phyloP scores from a whole-genome alignment of 768 basidiomycete genomes.

The Suillus brevipes region DNA sequence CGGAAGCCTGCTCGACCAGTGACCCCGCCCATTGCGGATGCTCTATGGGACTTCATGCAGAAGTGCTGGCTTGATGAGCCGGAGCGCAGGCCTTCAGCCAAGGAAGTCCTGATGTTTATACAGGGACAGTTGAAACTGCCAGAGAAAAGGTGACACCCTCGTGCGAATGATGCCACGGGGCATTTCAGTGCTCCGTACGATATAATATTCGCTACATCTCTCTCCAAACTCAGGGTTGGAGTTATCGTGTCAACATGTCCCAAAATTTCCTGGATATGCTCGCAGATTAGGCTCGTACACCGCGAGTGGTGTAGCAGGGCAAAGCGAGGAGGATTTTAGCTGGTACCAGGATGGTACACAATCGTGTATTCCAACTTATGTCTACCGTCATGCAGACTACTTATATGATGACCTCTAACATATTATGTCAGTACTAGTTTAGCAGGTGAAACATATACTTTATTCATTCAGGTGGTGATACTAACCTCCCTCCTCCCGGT shows the following conservation, averaged over 20 bases:
- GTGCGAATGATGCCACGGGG: neutral
- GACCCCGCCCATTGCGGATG: neutral
- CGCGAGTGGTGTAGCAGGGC: too few relatives aligned
- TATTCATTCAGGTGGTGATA: too few relatives aligned
- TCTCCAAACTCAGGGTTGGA: neutral
- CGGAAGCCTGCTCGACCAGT: neutral
- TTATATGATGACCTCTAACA: too few relatives aligned
- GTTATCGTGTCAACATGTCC: neutral
- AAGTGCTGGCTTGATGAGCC: slow-evolving; percentile 17
- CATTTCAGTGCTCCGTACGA: neutral
- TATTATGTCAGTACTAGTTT: too few relatives aligned
- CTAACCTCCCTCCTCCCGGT: too few relatives aligned
- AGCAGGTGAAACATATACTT: too few relatives aligned
- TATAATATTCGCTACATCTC: neutral
- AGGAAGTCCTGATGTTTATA: neutral
- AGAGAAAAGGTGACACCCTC: neutral
- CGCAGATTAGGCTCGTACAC: too few relatives aligned
- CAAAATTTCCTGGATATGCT: too few relatives aligned
- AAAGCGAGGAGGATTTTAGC: too few relatives aligned
- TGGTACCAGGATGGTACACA: too few relatives aligned
- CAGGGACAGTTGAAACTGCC: slow-evolving; percentile 8
- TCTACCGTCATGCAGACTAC: too few relatives aligned
- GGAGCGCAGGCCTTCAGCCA: slow-evolving; percentile 2
- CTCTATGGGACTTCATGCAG: slow-evolving; percentile 10
- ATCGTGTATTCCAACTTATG: too few relatives aligned